These are phyloP conservation scores for Epichloe typhina DNA, from an alignment of 2,329 filamentous ascomycete genomes.

Conservation along the genomic window DNA sequence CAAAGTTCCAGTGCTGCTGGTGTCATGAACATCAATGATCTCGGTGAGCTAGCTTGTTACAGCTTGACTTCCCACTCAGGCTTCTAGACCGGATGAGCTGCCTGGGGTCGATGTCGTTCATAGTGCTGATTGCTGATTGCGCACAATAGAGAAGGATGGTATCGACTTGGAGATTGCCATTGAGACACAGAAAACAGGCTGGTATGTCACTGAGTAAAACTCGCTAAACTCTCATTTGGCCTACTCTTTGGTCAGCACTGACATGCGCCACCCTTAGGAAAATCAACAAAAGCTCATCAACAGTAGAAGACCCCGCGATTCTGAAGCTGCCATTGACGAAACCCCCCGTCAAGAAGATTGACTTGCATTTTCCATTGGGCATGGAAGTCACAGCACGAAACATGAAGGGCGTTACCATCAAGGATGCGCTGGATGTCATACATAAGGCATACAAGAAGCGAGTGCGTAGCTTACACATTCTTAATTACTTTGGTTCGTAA, in stretches of 20 bases:
- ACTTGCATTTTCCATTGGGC: slow-evolving; percentile 80
- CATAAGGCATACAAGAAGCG: slow-evolving; percentile 96
- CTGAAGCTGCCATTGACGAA: slow-evolving; percentile 70
- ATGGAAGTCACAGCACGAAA: slow-evolving; percentile 83
- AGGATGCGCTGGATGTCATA: slow-evolving; percentile 90
- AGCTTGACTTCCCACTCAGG: background rate
- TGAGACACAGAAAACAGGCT: slow-evolving; percentile 80
- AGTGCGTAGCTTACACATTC: slow-evolving; percentile 38
- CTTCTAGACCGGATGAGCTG: background rate
- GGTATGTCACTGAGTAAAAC: slow-evolving; percentile 40
- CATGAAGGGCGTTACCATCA: slow-evolving; percentile 89
- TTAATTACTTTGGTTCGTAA: background rate
- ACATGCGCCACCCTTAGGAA: slow-evolving; percentile 46
- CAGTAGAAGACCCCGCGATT: slow-evolving; percentile 70
- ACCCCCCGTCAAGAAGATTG: slow-evolving; percentile 90
- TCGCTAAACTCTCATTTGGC: too few species aligned
- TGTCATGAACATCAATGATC: slow-evolving; percentile 63
- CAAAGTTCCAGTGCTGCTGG: slow-evolving; percentile 60
- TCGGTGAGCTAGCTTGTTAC: slow-evolving; percentile 47
- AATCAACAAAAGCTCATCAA: slow-evolving; percentile 72
- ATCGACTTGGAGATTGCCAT: slow-evolving; percentile 60
- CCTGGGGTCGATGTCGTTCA: too few species aligned
- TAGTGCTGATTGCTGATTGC: background rate
- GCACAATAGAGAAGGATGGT: slow-evolving; percentile 52
- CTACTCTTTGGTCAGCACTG: background rate